Evolutionary conservation across 192 early-diverging fungal genomes (phyloP), one percentile per base, ranked within the genome.

Genomic region (Lobosporangium transversale): DNA sequence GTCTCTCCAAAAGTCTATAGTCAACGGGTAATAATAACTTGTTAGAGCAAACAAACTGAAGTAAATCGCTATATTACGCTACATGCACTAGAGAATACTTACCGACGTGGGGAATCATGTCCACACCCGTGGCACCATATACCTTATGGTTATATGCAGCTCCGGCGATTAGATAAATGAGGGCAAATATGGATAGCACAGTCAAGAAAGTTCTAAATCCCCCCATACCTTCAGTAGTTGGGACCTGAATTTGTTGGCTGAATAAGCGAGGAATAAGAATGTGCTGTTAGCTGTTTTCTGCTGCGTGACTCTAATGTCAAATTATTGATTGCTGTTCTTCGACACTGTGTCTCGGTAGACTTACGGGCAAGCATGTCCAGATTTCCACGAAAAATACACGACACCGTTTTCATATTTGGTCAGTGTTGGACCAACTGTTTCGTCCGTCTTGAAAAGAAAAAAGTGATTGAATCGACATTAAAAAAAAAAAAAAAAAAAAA

Each of bases 1-100:
- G 21, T 76, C 73, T 62, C 53, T 66, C 64, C 63, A 67, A 40
- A 76, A 76, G 17, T 67, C 73, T 76, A 20, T 12, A 57, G 12
- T 10, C 6, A 17, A 23, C 4, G 57, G 47, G 42, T 5, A 15
- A 2, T 5, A 27, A 52, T 20, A 11, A 4, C 8, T 9, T 52
- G 24, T 23, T 15, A 9, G 17, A 20, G 23, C 5, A 48, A 48
- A 20, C 45, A 17, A 12, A 17, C 17, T 42, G 40, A 42, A 12
- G 9, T 42, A 9, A 12, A 42, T 42, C 40, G 9, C 6, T 35
- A 26, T 2, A 30, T 15, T 43, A 26, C 43, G 21, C 0, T 10
- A 1, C 0, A 58, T 9, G 21, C 14, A 58, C 21, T 43, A 21
- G 29, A 18, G n/a, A 21, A 32, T 29, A 20, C 53, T 35, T 67